Conservation (phyloP, 2,329 filamentous ascomycete genomes). For the Alternaria postmessia region DNA sequence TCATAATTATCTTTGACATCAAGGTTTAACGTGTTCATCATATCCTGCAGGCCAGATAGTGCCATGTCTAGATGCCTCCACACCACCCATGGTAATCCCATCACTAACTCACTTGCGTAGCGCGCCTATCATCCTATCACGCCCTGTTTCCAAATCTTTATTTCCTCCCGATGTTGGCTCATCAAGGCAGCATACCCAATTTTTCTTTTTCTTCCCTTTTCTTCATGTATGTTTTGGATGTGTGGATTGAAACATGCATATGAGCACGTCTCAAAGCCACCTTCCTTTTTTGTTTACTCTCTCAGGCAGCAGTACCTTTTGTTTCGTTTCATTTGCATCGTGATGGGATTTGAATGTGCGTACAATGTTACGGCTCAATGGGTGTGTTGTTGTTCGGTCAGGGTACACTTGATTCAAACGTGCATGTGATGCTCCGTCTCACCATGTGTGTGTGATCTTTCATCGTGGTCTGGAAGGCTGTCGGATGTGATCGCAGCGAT, state of each 20-base stretch:
- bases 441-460: not conserved
- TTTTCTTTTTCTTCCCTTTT: not conserved
- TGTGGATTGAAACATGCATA: not conserved
- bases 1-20: not conserved
- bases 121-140: not conserved
- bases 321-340: not conserved
- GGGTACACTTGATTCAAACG: not conserved
- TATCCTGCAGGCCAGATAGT: not conserved
- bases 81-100: not conserved
- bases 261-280: not conserved
- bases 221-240: not conserved
- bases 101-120: not conserved
- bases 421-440: not conserved
- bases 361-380: not conserved
- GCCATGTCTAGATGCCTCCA: not conserved
- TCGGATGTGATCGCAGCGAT: not conserved
- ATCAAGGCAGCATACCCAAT: not conserved
- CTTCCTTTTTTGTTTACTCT: not conserved
- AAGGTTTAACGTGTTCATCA: not conserved
- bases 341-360: not conserved
- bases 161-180: not conserved
- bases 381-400: not conserved
- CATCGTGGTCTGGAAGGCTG: not conserved
- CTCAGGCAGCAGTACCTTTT: not conserved
- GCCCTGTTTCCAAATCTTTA: not conserved